Conservation (phyloP, 2,329 filamentous ascomycete genomes). For the Zymoseptoria passerinii region DNA sequence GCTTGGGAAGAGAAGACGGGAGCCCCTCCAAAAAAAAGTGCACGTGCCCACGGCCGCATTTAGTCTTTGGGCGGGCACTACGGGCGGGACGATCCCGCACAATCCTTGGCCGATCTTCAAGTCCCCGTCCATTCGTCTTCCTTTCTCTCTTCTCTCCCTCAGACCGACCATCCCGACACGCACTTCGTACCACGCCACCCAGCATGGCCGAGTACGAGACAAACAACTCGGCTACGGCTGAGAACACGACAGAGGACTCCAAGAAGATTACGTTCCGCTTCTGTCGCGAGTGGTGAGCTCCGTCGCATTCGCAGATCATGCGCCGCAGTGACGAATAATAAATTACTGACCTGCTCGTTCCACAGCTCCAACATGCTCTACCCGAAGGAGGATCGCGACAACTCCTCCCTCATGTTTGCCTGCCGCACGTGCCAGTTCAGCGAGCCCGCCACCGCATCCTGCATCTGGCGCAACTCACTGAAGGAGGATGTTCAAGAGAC, state of each 20-base stretch:
- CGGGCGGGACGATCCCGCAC: neutral
- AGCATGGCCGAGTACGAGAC: constrained; percentile 27
- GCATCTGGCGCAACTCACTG: constrained; percentile 91
- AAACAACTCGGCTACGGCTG: constrained; percentile 30
- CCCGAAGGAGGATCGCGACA: constrained; percentile 82
- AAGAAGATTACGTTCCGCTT: constrained; percentile 93
- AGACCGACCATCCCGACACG: neutral
- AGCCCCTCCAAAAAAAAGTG: neutral
- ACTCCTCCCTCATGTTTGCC: constrained; percentile 81
- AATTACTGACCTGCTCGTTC: constrained; percentile 4
- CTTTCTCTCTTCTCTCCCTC: neutral
- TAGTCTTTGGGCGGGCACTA: neutral
- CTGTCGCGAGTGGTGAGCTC: constrained; percentile 77
- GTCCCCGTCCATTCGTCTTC: neutral
- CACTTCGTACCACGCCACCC: neutral
- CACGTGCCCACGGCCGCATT: neutral
- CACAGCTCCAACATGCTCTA: constrained; percentile 89
- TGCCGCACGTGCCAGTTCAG: constrained; percentile 93
- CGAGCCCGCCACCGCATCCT: constrained; percentile 76
- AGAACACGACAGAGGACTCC: constrained; percentile 31
- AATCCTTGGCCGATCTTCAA: neutral
- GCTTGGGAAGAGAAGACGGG: neutral
- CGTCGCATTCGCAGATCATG: neutral
- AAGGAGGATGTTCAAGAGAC: constrained; percentile 89
- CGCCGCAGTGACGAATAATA: neutral